Percentiles rank a stretch among this genome's conserved stretches.
Conservation (phyloP, 2,329 filamentous ascomycete species). For the Alternaria atra region DNA sequence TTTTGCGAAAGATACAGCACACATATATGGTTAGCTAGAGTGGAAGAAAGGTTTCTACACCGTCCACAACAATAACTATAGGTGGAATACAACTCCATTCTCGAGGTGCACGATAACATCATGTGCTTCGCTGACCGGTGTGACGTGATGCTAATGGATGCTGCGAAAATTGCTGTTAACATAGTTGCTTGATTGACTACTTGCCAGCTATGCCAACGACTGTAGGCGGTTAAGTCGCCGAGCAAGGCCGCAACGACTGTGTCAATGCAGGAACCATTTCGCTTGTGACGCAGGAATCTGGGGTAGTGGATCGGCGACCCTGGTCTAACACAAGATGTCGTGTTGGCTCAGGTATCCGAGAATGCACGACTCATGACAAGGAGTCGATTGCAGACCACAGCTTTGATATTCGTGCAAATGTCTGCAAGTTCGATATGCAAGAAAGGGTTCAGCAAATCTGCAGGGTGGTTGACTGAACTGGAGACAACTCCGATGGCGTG, state of each 20-base stretch:
- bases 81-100: not conserved
- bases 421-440: not conserved
- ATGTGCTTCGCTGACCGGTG: not conserved
- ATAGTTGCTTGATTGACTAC: not conserved
- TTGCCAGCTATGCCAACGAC: not conserved
- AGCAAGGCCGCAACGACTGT: not conserved
- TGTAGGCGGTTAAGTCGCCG: not conserved
- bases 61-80: not conserved
- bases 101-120: not conserved
- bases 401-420: not conserved
- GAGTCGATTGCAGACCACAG: not conserved
- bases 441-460: not conserved
- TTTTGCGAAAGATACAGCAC: not conserved
- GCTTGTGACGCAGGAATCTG: slow-evolving; percentile 7
- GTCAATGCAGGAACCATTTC: slow-evolving; percentile 9
- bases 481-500: not conserved
- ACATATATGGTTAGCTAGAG: too few species aligned
- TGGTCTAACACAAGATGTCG: not conserved
- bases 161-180: not conserved
- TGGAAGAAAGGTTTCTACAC: not conserved
- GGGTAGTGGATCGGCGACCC: slow-evolving; percentile 4
- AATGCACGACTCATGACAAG: not conserved
- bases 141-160: too few species aligned
- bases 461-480: not conserved
- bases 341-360: not conserved